Evolutionary conservation across 805 yeast genomes (phyloP), one percentile per base, ranked within the genome.

Genomic region (Starmerella apis): DNA sequence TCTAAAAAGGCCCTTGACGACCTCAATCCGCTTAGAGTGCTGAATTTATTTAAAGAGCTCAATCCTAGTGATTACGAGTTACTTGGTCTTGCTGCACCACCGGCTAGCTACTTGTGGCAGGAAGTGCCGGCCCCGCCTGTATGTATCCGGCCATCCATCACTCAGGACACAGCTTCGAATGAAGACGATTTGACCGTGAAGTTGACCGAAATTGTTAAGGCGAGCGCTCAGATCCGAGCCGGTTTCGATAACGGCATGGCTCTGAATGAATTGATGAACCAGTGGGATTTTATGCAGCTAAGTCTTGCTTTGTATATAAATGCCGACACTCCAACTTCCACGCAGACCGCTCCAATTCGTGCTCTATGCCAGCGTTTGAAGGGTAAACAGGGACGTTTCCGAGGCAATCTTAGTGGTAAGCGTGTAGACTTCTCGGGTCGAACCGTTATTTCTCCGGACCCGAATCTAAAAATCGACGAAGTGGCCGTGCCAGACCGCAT

Each of bases 111-210:
- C 65, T 78, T 92, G 35, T 92, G 98, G 99, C 78, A 95, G 63
- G 92, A 88, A 64, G 74, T 92, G 48, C 98, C 98, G 0, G 97
- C 97, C 0, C 98, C 99, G 1, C 99, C 99, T 0, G 96, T 94
- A 18, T 92, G 98, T 73, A 92, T 92, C 49, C 78, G 99, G 58
- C 99, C 99, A 3, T 88, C 97, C 4, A 97, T 92, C 27, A 86
- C 86, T 88, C 87, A 85, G 64, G 94, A 84, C 57, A 76, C 81
- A 5, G 92, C 94, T 28, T 82, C 94, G 18, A 92, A 92, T 67
- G 99, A 92, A 70, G 99, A 92, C 68, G 99, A 94, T 68, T 71
- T 92, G 56, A 92, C 99, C 0, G 96, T 88, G 28, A 92, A 92
- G 64, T 71, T 92, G 51, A 86, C 97, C 0, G 99, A 92, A 68